Base-by-base conservation (phyloP, 2,329 filamentous ascomycete species). In the Escovopsis weberi region DNA sequence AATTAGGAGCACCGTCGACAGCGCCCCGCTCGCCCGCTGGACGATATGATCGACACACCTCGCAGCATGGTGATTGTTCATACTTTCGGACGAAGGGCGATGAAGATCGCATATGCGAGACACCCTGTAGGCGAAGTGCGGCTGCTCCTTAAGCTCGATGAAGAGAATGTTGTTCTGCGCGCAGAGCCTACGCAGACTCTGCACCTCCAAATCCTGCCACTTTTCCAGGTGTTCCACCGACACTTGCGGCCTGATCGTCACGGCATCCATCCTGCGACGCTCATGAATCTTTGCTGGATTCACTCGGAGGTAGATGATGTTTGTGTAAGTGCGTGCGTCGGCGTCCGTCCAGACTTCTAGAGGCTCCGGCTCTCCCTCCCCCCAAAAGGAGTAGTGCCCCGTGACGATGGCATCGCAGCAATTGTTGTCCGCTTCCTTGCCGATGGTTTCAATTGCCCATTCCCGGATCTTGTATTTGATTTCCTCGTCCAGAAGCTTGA, bases 311-410 rank as follows among this genome's bases (percentile, higher is more conserved):
- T 36, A 36, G 34, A 36, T 36, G n/a, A 36, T 72, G 48, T 80
- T 74, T 0, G 72, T 75, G 51, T 66, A 80, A 0, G 55, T 62
- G 0, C 59, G 37, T 4, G 67, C 39, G 43, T 80, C 75, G 7
- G 50, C 56, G 2, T 55, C 10, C 0, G 70, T 78, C 40, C 55
- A 63, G 0, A 73, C 63, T 6, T 23, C 6, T 6, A 23, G 47
- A 12, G 1, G 52, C 15, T 30, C 53, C 56, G n/a, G 26, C 33
- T 8, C 52, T 45, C 56, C 4, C 26, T 69, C 61, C 0, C 46
- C 4, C 70, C 71, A 77, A 48, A 79, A 70, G 59, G 69, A 70
- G 51, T 62, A 69, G 51, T 80, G 72, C 0, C 73, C 74, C 4
- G 69, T 57, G 3, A 80, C 68, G 3, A 81, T 50, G 2, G 55